These are phyloP conservation scores for Hebeloma cylindrosporum DNA, from an alignment of 768 basidiomycete species.

Conservation along the genomic window DNA sequence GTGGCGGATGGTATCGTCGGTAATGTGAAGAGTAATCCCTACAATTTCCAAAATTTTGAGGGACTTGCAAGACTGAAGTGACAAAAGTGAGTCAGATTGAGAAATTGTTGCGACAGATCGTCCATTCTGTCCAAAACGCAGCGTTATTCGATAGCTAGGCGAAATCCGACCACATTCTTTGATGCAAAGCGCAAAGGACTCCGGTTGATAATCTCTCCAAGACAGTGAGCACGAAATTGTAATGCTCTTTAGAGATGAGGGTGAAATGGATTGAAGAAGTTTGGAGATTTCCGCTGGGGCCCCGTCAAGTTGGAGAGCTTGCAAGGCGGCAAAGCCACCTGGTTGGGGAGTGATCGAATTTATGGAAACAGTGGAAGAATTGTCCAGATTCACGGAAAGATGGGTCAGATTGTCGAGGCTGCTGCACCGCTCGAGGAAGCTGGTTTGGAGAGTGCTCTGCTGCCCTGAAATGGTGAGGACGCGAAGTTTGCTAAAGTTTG, in stretches of 20 bases:
- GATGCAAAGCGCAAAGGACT: neutral
- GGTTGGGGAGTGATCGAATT: neutral
- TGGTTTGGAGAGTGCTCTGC: neutral
- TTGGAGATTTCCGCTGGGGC: neutral
- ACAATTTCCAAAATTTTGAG: constrained; percentile 2
- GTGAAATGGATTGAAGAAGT: constrained; percentile 2
- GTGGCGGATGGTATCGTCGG: constrained; percentile 7
- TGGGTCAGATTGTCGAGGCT: neutral
- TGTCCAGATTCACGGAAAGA: neutral
- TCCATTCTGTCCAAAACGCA: neutral
- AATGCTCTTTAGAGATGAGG: neutral
- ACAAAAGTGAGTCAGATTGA: neutral
- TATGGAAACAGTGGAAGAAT: neutral
- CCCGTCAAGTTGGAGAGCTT: neutral
- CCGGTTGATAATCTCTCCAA: too few species aligned
- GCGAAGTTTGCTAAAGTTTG: constrained; percentile 1
- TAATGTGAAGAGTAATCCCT: constrained; percentile 1
- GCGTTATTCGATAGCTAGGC: neutral
- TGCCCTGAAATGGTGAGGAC: neutral
- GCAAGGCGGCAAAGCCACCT: constrained; percentile 3
- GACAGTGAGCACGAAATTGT: neutral
- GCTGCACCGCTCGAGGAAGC: neutral
- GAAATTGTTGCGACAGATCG: neutral
- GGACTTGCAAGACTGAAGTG: constrained; percentile 4
- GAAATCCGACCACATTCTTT: constrained; percentile 4